phyloP scores from a whole-genome alignment of 148 eudicot species.

The Rhododendron williamsianum region DNA sequence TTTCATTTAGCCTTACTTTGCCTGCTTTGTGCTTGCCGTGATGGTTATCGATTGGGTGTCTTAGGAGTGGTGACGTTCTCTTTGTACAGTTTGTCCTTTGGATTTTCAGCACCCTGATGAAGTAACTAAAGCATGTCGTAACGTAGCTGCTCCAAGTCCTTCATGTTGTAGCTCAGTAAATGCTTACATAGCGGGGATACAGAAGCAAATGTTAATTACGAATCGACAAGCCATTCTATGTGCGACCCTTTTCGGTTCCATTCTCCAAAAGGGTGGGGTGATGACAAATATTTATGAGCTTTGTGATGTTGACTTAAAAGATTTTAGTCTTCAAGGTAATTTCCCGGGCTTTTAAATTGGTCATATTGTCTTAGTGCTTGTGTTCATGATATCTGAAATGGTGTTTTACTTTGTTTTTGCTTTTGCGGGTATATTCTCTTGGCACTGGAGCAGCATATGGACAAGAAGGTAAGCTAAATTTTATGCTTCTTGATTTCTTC shows the following conservation, averaged over 20 bases:
- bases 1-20: background rate
- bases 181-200: slow-evolving; percentile 64
- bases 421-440: slow-evolving; percentile 10
- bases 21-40: background rate
- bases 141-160: slow-evolving; percentile 78
- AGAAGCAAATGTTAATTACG: slow-evolving; percentile 83
- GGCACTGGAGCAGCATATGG: slow-evolving; percentile 65
- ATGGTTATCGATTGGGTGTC: background rate
- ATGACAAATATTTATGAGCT: slow-evolving; percentile 83
- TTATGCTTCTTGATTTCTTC: slow-evolving; percentile 1
- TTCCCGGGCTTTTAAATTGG: background rate
- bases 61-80: slow-evolving; percentile 4
- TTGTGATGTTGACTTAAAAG: slow-evolving; percentile 92
- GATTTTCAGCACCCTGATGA: slow-evolving; percentile 63
- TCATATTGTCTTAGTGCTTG: background rate
- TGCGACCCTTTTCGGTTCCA: slow-evolving; percentile 69
- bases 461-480: slow-evolving; percentile 50
- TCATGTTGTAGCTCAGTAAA: slow-evolving; percentile 88
- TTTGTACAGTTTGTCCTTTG: slow-evolving; percentile 75
- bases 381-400: slow-evolving; percentile 22
- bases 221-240: slow-evolving; percentile 93
- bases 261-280: slow-evolving; percentile 81
- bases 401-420: slow-evolving; percentile 10
- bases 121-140: slow-evolving; percentile 74
- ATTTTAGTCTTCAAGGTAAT: slow-evolving; percentile 86